phyloP scores from a whole-genome alignment of 1,139 yeast species.

The Blastobotrys capitulatus region DNA sequence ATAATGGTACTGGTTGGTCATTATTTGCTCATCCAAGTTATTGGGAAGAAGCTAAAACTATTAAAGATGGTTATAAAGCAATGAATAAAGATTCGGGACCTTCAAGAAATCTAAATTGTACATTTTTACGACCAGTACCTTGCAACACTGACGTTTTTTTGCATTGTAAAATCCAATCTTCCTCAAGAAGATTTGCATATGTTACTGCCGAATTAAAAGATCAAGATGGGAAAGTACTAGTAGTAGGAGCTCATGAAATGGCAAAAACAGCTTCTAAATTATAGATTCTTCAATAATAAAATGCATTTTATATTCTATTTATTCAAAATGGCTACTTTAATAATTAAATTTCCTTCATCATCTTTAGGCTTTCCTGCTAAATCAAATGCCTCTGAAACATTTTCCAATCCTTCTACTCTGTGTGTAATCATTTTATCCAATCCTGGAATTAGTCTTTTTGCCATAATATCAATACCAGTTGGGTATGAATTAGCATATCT shows the following conservation, averaged over 20 bases:
- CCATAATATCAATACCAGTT: constrained; percentile 61
- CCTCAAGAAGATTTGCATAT: constrained; percentile 26
- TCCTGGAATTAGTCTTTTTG: constrained; percentile 50
- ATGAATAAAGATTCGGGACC: constrained; percentile 22
- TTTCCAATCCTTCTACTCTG: constrained; percentile 44
- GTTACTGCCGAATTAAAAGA: constrained; percentile 19
- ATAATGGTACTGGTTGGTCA: constrained; percentile 25
- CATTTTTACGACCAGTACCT: constrained; percentile 30
- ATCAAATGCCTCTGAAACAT: constrained; percentile 26
- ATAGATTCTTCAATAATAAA: too few species aligned
- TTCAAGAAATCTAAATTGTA: constrained; percentile 28
- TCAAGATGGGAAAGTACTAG: constrained; percentile 16
- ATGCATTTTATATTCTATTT: too few species aligned
- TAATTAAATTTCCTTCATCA: constrained; percentile 27
- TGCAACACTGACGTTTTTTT: constrained; percentile 21
- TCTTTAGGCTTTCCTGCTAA: constrained; percentile 30
- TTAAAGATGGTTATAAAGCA: constrained; percentile 13
- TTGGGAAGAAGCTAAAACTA: constrained; percentile 21
- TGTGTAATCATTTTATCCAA: constrained; percentile 70
- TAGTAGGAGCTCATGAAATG: constrained; percentile 30
- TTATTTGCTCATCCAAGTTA: constrained; percentile 25
- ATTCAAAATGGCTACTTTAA: constrained; percentile 24
- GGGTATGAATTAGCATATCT: constrained; percentile 80
- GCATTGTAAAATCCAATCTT: constrained; percentile 22
- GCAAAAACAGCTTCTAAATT: constrained; percentile 20